Base-by-base conservation (phyloP, 208 protist species). In the Leishmania tropica region DNA sequence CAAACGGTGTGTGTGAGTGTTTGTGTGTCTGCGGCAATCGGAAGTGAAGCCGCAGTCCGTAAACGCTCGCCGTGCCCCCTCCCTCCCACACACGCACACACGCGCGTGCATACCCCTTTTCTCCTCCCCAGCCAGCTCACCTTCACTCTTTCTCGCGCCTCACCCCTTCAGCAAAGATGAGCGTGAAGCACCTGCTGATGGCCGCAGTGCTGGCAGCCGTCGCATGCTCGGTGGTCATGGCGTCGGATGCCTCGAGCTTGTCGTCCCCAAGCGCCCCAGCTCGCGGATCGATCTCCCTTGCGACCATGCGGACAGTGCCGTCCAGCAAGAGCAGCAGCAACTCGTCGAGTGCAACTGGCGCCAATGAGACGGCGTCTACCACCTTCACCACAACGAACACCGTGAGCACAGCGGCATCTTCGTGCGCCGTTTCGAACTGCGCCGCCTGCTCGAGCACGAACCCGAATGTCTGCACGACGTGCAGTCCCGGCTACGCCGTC, bases 401-500 rank as follows among this genome's bases (percentile, higher is more conserved):
- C 15, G 28, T 48, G 2, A 19, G 7, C 37, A 40, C 24, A 1
- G 28, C 62, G 15, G 37, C 76, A 8, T 24, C 45, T 47, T 37
- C 54, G 65, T 81, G 68, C 40, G 4, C 40, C 10, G 68, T 81
- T 11, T 15, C n/a, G 0, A 42, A 73, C 51, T 80, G 67, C 35
- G 47, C 17, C 2, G 24, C 40, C 31, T 80, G 78, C 67, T 40
- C n/a, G 54, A 56, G 21, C 31, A 70, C 45, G 15, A 67, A 53
- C 45, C 62, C 74, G 13, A 75, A 35, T 37, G 51, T 64, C 47
- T 83, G 74, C 64, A 21, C 21, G 24, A 45, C 19, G 21, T 79
- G 73, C 74, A 56, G 5, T 47, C 3, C 11, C 0, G 73, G 64
- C 73, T 79, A 75, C 74, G 54, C n/a, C 5, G 31, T 82, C n/a